Evolutionary conservation across 2,329 filamentous ascomycete species (phyloP).

Genomic region (Ophiostoma ulmi): DNA sequence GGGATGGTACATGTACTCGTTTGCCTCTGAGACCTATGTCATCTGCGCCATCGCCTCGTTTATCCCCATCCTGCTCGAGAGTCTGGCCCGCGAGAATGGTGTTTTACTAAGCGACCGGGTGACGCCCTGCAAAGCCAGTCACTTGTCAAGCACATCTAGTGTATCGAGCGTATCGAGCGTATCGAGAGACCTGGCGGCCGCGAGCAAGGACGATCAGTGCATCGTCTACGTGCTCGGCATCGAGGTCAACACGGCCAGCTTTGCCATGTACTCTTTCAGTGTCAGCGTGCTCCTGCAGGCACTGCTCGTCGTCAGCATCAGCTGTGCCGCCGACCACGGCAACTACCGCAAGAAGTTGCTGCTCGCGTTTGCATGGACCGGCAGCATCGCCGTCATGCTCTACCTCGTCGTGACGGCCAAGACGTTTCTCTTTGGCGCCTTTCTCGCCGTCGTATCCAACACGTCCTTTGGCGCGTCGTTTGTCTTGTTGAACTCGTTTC

Average conservation of each 20-base stretch:
- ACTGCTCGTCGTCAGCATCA: constrained; percentile 90
- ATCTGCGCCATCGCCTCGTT: constrained; percentile 81
- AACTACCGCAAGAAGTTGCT: constrained; percentile 85
- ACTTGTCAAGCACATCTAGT: constrained; percentile 34
- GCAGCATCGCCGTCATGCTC: constrained; percentile 77
- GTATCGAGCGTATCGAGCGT: neutral
- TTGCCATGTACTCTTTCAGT: constrained; percentile 96
- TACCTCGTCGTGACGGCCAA: constrained; percentile 74
- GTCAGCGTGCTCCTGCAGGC: constrained; percentile 85
- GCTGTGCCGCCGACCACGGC: constrained; percentile 90
- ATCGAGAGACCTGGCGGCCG: neutral
- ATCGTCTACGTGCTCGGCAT: constrained; percentile 74
- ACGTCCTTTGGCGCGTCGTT: constrained; percentile 93
- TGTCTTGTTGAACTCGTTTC: constrained; percentile 89
- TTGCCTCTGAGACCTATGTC: constrained; percentile 93
- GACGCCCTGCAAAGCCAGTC: constrained; percentile 66
- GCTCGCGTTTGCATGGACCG: constrained; percentile 75
- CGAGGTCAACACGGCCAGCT: constrained; percentile 91
- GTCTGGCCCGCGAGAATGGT: constrained; percentile 85
- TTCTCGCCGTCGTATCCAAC: constrained; percentile 86
- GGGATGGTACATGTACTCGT: constrained; percentile 95
- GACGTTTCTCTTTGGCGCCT: constrained; percentile 72
- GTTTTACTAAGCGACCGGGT: constrained; percentile 73
- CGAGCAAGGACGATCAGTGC: constrained; percentile 55
- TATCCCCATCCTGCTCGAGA: constrained; percentile 91